A percentile compares a stretch with the other conserved stretches of the same genome.
Conservation (phyloP, 495 filamentous ascomycete species). For the Penicillium malachiteum region DNA sequence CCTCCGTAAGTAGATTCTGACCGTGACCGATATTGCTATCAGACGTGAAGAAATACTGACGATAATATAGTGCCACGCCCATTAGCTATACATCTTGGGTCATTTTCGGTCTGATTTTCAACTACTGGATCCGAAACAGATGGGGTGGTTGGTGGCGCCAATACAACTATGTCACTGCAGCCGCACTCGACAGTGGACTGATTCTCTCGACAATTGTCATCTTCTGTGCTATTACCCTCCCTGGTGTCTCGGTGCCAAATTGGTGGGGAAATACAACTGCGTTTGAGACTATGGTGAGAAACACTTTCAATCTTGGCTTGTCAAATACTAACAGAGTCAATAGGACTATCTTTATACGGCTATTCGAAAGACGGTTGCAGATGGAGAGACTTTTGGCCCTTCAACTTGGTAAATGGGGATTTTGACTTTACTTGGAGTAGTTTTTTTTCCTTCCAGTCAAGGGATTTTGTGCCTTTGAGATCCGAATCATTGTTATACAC, state of each 20-base stretch:
- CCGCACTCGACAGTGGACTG: slow-evolving; percentile 54
- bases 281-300: slow-evolving; percentile 23
- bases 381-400: slow-evolving; percentile 55
- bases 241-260: slow-evolving; percentile 44
- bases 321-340: not conserved
- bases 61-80: slow-evolving; percentile 42
- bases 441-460: not conserved
- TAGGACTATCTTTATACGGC: slow-evolving; percentile 51
- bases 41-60: not conserved
- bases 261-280: slow-evolving; percentile 58
- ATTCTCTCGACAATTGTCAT: slow-evolving; percentile 56
- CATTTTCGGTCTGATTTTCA: slow-evolving; percentile 58
- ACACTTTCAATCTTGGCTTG: not conserved
- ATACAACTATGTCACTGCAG: slow-evolving; percentile 55
- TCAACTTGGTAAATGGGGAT: slow-evolving; percentile 26
- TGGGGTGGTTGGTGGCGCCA: slow-evolving; percentile 59
- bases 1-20: slow-evolving; percentile 41
- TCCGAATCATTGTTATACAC: too few relatives aligned
- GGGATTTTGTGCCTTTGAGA: too few relatives aligned
- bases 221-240: slow-evolving; percentile 54
- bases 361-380: slow-evolving; percentile 44
- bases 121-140: slow-evolving; percentile 50
- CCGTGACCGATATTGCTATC: not conserved
- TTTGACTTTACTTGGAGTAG: not conserved
- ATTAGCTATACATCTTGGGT: slow-evolving; percentile 61